Conservation (phyloP, 805 yeast species). For the Metahyphopichia silvanorum region DNA sequence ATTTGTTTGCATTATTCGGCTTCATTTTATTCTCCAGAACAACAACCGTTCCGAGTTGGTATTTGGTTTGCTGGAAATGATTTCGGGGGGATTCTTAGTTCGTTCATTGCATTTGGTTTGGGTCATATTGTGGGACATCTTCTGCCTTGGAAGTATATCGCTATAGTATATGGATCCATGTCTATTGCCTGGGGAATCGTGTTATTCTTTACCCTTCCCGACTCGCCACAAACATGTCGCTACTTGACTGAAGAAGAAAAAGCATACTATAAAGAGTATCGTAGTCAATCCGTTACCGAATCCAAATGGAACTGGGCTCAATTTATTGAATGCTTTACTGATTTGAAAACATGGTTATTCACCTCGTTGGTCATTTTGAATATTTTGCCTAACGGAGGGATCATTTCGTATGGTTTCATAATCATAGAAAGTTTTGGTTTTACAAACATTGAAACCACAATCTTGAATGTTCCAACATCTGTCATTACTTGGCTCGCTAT, state of each 20-base stretch:
- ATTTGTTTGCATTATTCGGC: slow-evolving; percentile 1
- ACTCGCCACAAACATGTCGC: background rate
- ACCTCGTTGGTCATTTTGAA: slow-evolving; percentile 20
- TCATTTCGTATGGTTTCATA: slow-evolving; percentile 32
- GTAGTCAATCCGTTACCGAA: background rate
- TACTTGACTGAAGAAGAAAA: background rate
- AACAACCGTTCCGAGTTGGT: slow-evolving; percentile 4
- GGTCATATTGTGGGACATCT: slow-evolving; percentile 6
- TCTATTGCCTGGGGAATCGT: background rate
- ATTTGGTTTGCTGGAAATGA: slow-evolving; percentile 3
- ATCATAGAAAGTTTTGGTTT: slow-evolving; percentile 7
- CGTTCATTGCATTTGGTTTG: slow-evolving; percentile 7
- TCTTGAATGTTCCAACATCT: slow-evolving; percentile 7
- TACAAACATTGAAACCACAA: slow-evolving; percentile 3
- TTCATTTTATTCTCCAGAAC: slow-evolving; percentile 2
- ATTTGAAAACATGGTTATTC: slow-evolving; percentile 34
- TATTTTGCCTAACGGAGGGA: slow-evolving; percentile 36
- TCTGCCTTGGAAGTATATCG: slow-evolving; percentile 7
- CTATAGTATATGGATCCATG: slow-evolving; percentile 5
- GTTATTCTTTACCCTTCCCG: background rate
- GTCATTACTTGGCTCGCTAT: slow-evolving; percentile 7
- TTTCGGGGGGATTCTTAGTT: slow-evolving; percentile 6
- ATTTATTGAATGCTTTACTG: slow-evolving; percentile 31
- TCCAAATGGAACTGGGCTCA: slow-evolving; percentile 18
- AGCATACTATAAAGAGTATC: background rate